Percentiles rank a stretch among this genome's conserved stretches.
These are phyloP conservation scores for Tritrichomonas musculus DNA, from an alignment of 208 protist species.

Conservation along the genomic window DNA sequence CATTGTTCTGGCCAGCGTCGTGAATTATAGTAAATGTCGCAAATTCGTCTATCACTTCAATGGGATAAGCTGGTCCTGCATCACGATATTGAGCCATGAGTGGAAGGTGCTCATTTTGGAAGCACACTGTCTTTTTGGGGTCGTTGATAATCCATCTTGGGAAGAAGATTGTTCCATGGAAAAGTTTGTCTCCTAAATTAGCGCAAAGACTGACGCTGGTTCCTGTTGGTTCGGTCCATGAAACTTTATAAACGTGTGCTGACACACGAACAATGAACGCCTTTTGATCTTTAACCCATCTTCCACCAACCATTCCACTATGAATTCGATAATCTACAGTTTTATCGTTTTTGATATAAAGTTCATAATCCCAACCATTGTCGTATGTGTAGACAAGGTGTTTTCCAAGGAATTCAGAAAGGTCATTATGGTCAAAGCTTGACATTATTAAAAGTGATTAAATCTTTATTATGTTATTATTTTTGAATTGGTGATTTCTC, in stretches of 20 bases:
- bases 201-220: not conserved
- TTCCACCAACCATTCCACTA: not conserved
- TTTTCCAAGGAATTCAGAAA: not conserved
- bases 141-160: slow-evolving; percentile 10
- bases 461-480: too few species aligned
- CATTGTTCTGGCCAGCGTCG: not conserved
- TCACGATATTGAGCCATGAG: not conserved
- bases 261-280: not conserved
- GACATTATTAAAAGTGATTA: too few species aligned
- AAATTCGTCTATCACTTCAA: slow-evolving; percentile 5
- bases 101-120: not conserved
- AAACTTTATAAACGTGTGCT: not conserved
- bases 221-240: not conserved
- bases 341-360: slow-evolving; percentile 6
- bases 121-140: not conserved
- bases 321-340: not conserved
- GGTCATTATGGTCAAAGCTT: not conserved
- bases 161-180: slow-evolving; percentile 15
- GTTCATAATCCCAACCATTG: not conserved
- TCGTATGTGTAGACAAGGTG: not conserved
- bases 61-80: not conserved
- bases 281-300: not conserved
- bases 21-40: not conserved
- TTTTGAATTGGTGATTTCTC: too few species aligned
- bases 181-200: not conserved